Percentiles rank a stretch among this genome's conserved stretches.
These are phyloP conservation scores for Teunomyces cretensis DNA, from an alignment of 805 yeast species.

Conservation along the genomic window DNA sequence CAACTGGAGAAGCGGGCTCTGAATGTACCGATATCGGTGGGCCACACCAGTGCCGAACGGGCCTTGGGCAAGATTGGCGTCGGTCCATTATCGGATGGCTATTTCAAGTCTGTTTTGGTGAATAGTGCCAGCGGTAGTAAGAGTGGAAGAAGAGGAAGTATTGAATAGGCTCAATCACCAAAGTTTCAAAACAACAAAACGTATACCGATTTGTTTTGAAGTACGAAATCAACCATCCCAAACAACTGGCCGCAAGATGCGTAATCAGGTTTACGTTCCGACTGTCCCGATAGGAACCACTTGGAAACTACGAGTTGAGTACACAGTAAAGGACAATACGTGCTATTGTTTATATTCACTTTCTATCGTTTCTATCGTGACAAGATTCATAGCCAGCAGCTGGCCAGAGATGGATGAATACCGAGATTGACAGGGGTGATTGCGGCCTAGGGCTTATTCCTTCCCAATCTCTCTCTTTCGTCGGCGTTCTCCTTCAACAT, in stretches of 20 bases:
- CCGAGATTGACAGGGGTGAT: neutral
- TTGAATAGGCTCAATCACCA: neutral
- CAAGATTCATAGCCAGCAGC: neutral
- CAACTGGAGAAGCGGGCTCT: slow-evolving; percentile 36
- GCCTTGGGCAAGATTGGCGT: slow-evolving; percentile 79
- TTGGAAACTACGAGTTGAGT: no score
- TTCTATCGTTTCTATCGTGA: neutral
- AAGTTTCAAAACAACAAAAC: no score
- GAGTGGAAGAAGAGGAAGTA: slow-evolving; percentile 9
- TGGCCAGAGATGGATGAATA: neutral
- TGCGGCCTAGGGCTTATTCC: slow-evolving; percentile 13
- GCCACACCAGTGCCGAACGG: slow-evolving; percentile 73
- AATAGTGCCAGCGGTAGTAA: slow-evolving; percentile 10
- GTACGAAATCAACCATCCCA: no score
- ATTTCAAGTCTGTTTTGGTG: slow-evolving; percentile 17
- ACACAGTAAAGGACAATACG: no score
- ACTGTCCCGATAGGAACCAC: no score
- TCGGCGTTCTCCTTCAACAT: slow-evolving; percentile 57
- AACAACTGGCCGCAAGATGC: no score
- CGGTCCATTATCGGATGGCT: slow-evolving; percentile 63
- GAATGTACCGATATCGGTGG: slow-evolving; percentile 43
- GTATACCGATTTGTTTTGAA: no score
- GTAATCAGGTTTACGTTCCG: no score
- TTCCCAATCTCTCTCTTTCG: slow-evolving; percentile 52
- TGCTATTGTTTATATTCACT: no score